Conservation (phyloP, 495 filamentous ascomycete species). For the Astrothelium subdiscretum region DNA sequence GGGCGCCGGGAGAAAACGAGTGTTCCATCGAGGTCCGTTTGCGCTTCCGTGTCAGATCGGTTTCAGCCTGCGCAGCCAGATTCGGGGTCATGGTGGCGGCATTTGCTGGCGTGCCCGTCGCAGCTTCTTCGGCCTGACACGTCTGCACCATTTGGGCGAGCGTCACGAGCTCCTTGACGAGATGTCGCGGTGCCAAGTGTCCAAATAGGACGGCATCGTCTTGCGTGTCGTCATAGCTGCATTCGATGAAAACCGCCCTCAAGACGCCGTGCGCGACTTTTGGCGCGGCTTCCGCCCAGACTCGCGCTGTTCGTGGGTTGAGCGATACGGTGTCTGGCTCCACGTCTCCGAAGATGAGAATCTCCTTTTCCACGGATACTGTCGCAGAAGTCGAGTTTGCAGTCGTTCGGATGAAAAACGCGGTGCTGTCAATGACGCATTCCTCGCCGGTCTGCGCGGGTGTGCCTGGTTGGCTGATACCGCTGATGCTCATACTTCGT, state of each 20-base stretch:
- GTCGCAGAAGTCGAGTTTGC: background rate
- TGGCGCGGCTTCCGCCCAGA: constrained; percentile 79
- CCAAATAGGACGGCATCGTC: constrained; percentile 70
- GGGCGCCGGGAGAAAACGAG: background rate
- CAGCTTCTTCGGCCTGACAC: constrained; percentile 20
- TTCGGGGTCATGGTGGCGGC: constrained; percentile 13
- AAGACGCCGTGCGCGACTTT: constrained; percentile 62
- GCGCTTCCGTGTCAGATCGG: constrained; percentile 19
- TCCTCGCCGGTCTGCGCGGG: constrained; percentile 5
- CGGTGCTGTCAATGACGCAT: constrained; percentile 59
- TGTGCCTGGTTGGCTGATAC: constrained; percentile 14
- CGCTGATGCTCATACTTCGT: background rate
- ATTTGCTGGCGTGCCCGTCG: constrained; percentile 14
- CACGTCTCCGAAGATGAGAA: constrained; percentile 90
- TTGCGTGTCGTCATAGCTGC: constrained; percentile 71
- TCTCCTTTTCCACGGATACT: constrained; percentile 38
- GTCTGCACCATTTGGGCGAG: constrained; percentile 55
- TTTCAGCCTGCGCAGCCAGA: constrained; percentile 9
- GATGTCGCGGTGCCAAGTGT: constrained; percentile 71
- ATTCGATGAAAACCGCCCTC: constrained; percentile 84
- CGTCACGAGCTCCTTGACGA: constrained; percentile 61
- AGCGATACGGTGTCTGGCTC: constrained; percentile 81
- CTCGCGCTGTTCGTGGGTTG: constrained; percentile 59
- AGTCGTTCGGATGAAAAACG: constrained; percentile 73
- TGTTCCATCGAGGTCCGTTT: constrained; percentile 15